A percentile compares a stretch with the other conserved stretches of the same genome.
Evolutionary conservation across 345 rosid genomes (phyloP).

Genomic region (Populus alba): DNA sequence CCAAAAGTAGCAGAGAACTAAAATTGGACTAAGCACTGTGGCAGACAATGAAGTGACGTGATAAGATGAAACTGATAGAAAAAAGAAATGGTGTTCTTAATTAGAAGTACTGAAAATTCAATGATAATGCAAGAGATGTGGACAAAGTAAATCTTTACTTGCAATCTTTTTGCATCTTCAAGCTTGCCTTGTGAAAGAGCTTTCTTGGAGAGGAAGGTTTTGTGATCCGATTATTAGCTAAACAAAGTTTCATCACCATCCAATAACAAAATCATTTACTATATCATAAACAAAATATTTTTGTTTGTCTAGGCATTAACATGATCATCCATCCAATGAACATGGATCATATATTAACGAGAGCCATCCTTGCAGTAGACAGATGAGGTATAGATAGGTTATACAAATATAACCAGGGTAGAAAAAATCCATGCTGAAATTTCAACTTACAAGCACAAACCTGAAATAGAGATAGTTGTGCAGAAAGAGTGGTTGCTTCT

Average conservation of each 20-base stretch:
- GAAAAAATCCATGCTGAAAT: neutral
- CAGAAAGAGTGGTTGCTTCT: conserved; percentile 89
- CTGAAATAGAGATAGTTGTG: conserved; percentile 82
- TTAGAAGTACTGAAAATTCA: neutral
- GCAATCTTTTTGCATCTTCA: neutral
- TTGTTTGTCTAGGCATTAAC: neutral
- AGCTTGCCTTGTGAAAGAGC: neutral
- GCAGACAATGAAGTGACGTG: neutral
- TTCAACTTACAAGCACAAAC: conserved; percentile 20
- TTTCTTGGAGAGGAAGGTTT: neutral
- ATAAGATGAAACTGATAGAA: neutral
- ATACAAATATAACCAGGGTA: neutral
- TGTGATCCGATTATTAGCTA: neutral
- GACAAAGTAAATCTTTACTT: neutral
- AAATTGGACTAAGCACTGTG: neutral
- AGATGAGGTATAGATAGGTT: neutral
- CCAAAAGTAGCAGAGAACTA: neutral
- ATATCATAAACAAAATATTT: neutral
- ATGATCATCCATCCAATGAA: neutral
- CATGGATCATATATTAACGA: neutral
- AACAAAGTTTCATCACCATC: neutral
- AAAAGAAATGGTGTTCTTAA: neutral
- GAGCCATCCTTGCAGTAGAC: neutral
- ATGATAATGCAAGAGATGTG: neutral
- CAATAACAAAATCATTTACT: neutral